Evolutionary conservation across 2,329 filamentous ascomycete species (phyloP).

Genomic region (Sporothrix dimorphospora): DNA sequence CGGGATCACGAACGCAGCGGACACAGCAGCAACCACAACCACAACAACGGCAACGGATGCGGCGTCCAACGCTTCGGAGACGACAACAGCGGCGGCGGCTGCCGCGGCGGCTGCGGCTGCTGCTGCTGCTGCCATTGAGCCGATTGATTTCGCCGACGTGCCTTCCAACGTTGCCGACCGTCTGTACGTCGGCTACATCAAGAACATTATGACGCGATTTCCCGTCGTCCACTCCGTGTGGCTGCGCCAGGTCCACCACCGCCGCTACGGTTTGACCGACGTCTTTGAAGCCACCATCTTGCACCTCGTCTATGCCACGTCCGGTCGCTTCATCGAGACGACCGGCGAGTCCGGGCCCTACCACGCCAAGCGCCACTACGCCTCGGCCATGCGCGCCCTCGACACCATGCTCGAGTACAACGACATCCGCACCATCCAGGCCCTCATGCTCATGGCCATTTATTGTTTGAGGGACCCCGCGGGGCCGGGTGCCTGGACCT

Average conservation of each 20-base stretch:
- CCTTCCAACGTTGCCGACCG: slow-evolving; percentile 35
- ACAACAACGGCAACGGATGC: neutral
- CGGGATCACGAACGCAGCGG: neutral
- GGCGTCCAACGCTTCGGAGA: neutral
- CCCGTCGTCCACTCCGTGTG: slow-evolving; percentile 36
- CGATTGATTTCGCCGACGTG: slow-evolving; percentile 33
- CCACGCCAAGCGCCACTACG: slow-evolving; percentile 33
- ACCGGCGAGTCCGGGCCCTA: slow-evolving; percentile 38
- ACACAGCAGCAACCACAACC: neutral
- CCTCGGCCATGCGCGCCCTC: slow-evolving; percentile 32
- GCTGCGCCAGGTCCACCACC: slow-evolving; percentile 35
- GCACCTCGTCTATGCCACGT: slow-evolving; percentile 41
- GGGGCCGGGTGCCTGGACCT: slow-evolving; percentile 35
- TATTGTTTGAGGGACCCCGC: slow-evolving; percentile 32
- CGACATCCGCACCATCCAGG: slow-evolving; percentile 34
- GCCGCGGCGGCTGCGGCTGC: neutral
- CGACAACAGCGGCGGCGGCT: neutral
- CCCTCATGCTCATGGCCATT: slow-evolving; percentile 35
- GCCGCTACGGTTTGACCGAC: slow-evolving; percentile 33
- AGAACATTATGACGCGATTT: slow-evolving; percentile 37
- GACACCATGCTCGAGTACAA: slow-evolving; percentile 34
- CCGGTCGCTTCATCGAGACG: slow-evolving; percentile 39
- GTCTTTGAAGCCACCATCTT: slow-evolving; percentile 34
- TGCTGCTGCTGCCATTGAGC: slow-evolving; percentile 20
- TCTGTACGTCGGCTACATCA: slow-evolving; percentile 36